Base-by-base conservation (phyloP, 192 early-diverging fungal genomes). In the Coemansia umbellata region DNA sequence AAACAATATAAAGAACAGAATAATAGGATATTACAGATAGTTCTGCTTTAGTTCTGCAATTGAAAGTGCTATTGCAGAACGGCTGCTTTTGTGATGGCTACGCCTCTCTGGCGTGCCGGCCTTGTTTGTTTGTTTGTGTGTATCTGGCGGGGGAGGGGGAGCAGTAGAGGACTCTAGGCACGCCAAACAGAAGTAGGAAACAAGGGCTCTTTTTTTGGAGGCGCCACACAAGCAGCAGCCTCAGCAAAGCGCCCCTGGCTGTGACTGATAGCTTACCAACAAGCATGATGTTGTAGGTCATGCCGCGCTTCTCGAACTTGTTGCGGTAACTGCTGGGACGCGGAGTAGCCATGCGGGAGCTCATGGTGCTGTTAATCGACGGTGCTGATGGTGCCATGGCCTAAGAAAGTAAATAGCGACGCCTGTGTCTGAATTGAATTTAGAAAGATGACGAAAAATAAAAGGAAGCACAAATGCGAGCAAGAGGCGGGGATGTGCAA, bases 251-350 rank as follows among this genome's bases (percentile, higher is more conserved):
- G n/a, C n/a, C n/a, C n/a, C n/a, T n/a, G n/a, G n/a, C n/a, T n/a
- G n/a, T n/a, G n/a, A 8, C 2, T 5, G 26, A 23, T 13, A 17
- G 59, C 87, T 65, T 82, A 91, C 94, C 95, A 65, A 91, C 93
- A 58, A 95, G 91, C 92, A 99, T 97, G 54, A 99, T 77, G 76
- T 92, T 97, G 81, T 97, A 95, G 78, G 86, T 86, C 75, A 99
- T 87, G 69, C 93, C 94, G 61, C 93, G 94, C 79, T 95, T 96
- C 55, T 88, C 87, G 49, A 91, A 93, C 82, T 97, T 97, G 81
- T 91, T 79, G 53, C 92, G 79, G 58, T 81, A 81, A 58, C 80
- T 76, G 43, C 69, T 76, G 36, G 78, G 78, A 18, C 78, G 78
- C 39, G 78, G 52, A n/a, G 72, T 75, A 17, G 54, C 57, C 30